These are phyloP conservation scores for Dactylorhiza incarnata DNA, from an alignment of 106 monocot genomes.

Conservation along the genomic window DNA sequence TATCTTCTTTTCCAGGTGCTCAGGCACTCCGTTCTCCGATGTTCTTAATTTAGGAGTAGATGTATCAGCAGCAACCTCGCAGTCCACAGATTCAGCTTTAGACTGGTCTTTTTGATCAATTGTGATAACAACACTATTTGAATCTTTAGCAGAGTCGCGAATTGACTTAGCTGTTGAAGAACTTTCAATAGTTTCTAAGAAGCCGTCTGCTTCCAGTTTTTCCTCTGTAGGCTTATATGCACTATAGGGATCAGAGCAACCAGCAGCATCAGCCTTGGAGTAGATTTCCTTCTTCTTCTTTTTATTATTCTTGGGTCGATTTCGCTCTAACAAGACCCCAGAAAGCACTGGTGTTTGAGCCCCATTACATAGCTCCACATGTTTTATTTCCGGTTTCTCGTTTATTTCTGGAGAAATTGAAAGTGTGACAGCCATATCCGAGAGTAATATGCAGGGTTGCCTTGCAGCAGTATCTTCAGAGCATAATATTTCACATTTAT, in stretches of 20 bases:
- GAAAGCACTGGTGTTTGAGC: constrained; percentile 3
- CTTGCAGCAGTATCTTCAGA: constrained; percentile 3
- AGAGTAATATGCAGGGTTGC: not conserved
- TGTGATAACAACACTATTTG: constrained; percentile 1
- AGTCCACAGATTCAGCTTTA: constrained; percentile 48
- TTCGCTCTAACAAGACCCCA: constrained; percentile 12
- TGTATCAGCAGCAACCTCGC: constrained; percentile 53
- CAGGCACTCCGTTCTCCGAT: not conserved
- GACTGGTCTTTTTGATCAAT: constrained; percentile 22
- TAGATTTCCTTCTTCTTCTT: constrained; percentile 49
- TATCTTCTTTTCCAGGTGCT: not conserved
- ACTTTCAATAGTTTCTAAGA: constrained; percentile 13
- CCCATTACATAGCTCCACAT: constrained; percentile 6
- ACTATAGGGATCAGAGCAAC: constrained; percentile 58
- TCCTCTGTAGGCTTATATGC: constrained; percentile 59
- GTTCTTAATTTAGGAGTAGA: constrained; percentile 34
- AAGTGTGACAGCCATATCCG: constrained; percentile 1
- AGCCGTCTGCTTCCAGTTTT: constrained; percentile 16
- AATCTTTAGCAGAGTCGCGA: constrained; percentile 7
- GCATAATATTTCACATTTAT: not conserved
- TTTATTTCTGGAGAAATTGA: constrained; percentile 1
- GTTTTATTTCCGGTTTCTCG: constrained; percentile 1
- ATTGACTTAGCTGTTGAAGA: constrained; percentile 11
- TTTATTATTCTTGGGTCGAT: constrained; percentile 18
- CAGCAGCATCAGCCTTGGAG: constrained; percentile 64